A percentile compares a stretch with the other conserved stretches of the same genome.
Conservation (phyloP, 2,329 filamentous ascomycete genomes). For the Fusarium sambucinum region DNA sequence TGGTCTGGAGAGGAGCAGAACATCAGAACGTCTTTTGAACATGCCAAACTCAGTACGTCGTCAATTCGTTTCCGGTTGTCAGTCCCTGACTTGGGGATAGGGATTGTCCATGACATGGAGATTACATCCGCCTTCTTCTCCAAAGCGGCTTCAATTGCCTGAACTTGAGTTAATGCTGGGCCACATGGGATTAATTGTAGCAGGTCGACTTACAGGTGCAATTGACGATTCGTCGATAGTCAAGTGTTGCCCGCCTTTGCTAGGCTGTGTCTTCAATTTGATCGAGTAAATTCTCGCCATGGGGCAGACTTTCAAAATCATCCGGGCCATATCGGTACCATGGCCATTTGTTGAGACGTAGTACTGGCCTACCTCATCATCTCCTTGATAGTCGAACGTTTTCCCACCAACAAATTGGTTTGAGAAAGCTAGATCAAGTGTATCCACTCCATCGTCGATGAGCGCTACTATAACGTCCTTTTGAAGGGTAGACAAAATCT, state of each 20-base stretch:
- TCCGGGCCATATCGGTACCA: slow-evolving; percentile 45
- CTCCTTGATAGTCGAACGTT: slow-evolving; percentile 18
- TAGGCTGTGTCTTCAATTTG: slow-evolving; percentile 30
- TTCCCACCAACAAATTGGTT: slow-evolving; percentile 10
- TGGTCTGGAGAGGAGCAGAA: slow-evolving; percentile 23
- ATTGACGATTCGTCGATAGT: slow-evolving; percentile 18
- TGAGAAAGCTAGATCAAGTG: not conserved
- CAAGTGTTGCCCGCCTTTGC: not conserved
- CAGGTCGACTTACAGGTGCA: slow-evolving; percentile 10
- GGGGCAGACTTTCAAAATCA: slow-evolving; percentile 43
- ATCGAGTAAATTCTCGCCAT: slow-evolving; percentile 46
- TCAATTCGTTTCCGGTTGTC: not conserved
- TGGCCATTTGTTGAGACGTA: slow-evolving; percentile 31
- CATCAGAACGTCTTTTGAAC: slow-evolving; percentile 17
- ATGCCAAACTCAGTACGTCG: slow-evolving; percentile 1
- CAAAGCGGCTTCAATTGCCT: slow-evolving; percentile 27
- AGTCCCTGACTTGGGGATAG: not conserved
- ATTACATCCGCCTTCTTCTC: slow-evolving; percentile 27
- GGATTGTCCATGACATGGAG: slow-evolving; percentile 34
- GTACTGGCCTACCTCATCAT: slow-evolving; percentile 7
- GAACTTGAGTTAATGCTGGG: no score
- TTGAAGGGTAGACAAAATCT: not conserved
- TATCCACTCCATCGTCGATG: slow-evolving; percentile 18
- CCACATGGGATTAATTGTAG: no score
- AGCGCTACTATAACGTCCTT: slow-evolving; percentile 9